Conservation (phyloP, 192 early-diverging fungal genomes). For the Rhizophagus clarus region DNA sequence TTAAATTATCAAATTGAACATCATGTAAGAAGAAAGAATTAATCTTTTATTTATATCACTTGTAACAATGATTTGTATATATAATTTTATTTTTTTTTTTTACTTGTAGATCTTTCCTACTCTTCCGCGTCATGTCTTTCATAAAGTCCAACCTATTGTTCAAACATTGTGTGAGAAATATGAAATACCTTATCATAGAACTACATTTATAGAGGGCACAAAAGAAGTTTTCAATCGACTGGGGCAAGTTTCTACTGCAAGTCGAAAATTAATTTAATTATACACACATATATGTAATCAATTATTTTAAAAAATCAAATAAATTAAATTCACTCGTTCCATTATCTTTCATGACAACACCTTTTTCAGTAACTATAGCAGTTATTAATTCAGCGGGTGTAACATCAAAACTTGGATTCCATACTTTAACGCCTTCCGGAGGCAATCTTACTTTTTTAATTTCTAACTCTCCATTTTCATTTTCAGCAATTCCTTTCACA, state of each 20-base stretch:
- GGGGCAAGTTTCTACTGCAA: constrained; percentile 40
- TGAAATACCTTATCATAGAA: constrained; percentile 63
- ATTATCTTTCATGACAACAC: constrained; percentile 65
- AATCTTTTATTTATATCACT: neutral
- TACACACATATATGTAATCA: no score
- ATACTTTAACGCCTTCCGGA: constrained; percentile 82
- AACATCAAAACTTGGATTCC: constrained; percentile 98
- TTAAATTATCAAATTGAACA: constrained; percentile 89
- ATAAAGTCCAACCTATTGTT: constrained; percentile 65
- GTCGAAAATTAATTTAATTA: constrained; percentile 19
- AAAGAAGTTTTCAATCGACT: constrained; percentile 62
- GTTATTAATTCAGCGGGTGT: constrained; percentile 86
- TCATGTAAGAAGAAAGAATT: constrained; percentile 52
- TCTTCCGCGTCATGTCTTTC: constrained; percentile 75
- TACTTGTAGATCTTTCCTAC: constrained; percentile 65
- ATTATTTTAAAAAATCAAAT: constrained; percentile 39
- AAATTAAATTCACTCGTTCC: constrained; percentile 58
- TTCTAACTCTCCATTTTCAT: neutral
- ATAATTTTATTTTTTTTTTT: neutral
- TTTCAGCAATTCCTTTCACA: constrained; percentile 31
- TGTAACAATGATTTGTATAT: neutral
- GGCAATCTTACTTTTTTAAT: constrained; percentile 69
- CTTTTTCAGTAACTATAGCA: constrained; percentile 91
- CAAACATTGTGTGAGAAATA: constrained; percentile 68
- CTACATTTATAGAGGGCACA: constrained; percentile 60